These are phyloP conservation scores for Rhinocladiella similis DNA, from an alignment of 2,329 filamentous ascomycete genomes.

Conservation along the genomic window DNA sequence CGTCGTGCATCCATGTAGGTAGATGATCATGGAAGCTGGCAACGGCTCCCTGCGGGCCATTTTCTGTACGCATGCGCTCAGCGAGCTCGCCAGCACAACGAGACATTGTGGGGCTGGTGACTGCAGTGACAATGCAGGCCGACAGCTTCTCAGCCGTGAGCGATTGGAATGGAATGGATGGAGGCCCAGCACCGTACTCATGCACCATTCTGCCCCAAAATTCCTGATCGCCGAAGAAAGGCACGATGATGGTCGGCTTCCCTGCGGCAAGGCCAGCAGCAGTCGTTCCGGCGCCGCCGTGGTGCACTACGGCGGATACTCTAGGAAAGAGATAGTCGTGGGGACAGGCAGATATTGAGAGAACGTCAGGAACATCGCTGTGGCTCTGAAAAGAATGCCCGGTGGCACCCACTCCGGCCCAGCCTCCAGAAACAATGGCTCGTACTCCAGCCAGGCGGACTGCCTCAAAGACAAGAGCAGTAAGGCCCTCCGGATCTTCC, in stretches of 20 bases:
- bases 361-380: slow-evolving; percentile 62
- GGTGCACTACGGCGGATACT: slow-evolving; percentile 79
- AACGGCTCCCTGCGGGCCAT: too few relatives aligned
- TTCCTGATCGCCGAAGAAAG: slow-evolving; percentile 82
- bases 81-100: too few relatives aligned
- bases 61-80: too few relatives aligned
- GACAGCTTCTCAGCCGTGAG: too few relatives aligned
- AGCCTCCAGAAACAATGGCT: too few relatives aligned
- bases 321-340: slow-evolving; percentile 86
- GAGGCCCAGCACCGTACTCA: slow-evolving; percentile 52
- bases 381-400: slow-evolving; percentile 43
- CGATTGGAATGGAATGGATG: too few relatives aligned
- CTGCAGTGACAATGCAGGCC: too few relatives aligned
- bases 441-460: slow-evolving; percentile 42
- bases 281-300: slow-evolving; percentile 58
- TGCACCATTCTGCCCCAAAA: slow-evolving; percentile 80
- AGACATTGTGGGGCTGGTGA: too few relatives aligned
- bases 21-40: too few relatives aligned
- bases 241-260: slow-evolving; percentile 78
- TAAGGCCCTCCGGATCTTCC: slow-evolving; percentile 70
- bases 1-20: slow-evolving; percentile 45
- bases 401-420: slow-evolving; percentile 75
- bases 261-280: slow-evolving; percentile 76
- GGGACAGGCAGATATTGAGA: slow-evolving; percentile 82
- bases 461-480: slow-evolving; percentile 69